These are phyloP conservation scores for Cutaneotrichosporon cavernicola DNA, from an alignment of 1,284 basidiomycete genomes.

Conservation along the genomic window DNA sequence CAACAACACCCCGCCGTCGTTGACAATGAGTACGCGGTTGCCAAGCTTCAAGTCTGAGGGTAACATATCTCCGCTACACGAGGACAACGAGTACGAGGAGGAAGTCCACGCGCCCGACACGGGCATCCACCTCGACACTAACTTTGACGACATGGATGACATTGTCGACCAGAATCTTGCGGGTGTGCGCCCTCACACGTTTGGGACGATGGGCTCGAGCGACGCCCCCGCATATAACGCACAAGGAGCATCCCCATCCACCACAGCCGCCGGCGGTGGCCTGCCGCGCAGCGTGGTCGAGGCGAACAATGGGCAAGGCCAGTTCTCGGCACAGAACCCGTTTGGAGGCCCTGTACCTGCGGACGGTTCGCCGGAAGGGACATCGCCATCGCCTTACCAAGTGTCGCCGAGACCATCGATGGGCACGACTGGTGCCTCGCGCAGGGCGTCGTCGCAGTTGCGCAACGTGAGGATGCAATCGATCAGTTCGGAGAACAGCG, in stretches of 20 bases:
- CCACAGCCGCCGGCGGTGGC: not conserved
- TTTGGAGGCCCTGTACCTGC: conserved; percentile 8
- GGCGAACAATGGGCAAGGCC: not conserved
- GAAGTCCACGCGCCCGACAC: conserved; percentile 11
- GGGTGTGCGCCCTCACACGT: not conserved
- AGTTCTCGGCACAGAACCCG: conserved; percentile 17
- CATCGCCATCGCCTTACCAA: conserved; percentile 42
- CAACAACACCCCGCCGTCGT: conserved; percentile 5
- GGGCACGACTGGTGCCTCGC: conserved; percentile 30
- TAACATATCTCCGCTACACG: conserved; percentile 39
- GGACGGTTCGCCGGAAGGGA: conserved; percentile 11
- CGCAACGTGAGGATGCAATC: conserved; percentile 48
- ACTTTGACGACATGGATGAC: conserved; percentile 78
- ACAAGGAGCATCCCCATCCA: not conserved
- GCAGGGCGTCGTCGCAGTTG: conserved; percentile 51
- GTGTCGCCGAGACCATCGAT: conserved; percentile 38
- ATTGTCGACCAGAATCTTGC: conserved; percentile 61
- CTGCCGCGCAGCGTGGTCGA: not conserved
- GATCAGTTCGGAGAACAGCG: conserved; percentile 34
- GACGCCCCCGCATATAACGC: not conserved
- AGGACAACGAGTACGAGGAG: conserved; percentile 25
- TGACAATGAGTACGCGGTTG: not conserved
- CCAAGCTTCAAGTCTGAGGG: conserved; percentile 15
- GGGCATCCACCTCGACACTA: conserved; percentile 66
- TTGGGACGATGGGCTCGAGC: not conserved